Evolutionary conservation across 2,329 filamentous ascomycete genomes (phyloP), one percentile per base, ranked within the genome.

Genomic region (Curvularia eragrostidis): DNA sequence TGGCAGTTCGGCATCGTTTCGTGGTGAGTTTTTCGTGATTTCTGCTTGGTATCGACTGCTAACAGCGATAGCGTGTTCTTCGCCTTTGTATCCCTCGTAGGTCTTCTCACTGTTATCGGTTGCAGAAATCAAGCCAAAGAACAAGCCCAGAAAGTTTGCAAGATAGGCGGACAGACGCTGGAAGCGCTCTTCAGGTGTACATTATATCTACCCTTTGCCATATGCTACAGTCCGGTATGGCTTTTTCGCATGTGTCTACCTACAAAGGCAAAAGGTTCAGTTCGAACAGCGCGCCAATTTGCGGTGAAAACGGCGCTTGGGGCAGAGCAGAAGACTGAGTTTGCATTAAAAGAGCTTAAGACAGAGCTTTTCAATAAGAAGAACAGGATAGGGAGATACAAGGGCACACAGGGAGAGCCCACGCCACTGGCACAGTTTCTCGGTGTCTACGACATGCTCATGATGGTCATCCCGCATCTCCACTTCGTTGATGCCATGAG

Each of bases 401-500:
- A 57, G 41, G 46, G 54, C 23, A 32, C 32, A 4, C 23, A 10
- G 0, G 63, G 62, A 3, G 44, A 49, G 21, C 42, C 59, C 13
- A 60, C 51, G 3, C 47, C 46, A n/a, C 55, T 74, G 5, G 54
- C 71, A 10, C 58, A 66, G 3, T 73, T 74, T 36, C 51, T 74
- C n/a, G 44, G 56, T n/a, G 61, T 67, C 19, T 74, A 73, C 52
- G 72, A 74, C 44, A 67, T 74, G 39, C 56, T 74, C 3, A 65
- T 74, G 15, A 50, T 66, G 3, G 61, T 73, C 30, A 49, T 58
- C 3, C 38, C 63, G 36, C n/a, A 73, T n/a, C 60, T 73, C 2
- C 71, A 74, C 54, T 73, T 68, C 57, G 18, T 51, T 10, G 72
- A 74, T 56, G 34, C 73, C 15, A 34, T 63, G 32, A 68, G 62